Conservation (phyloP, 2,329 filamentous ascomycete genomes). For the Mycocentrospora acerina region DNA sequence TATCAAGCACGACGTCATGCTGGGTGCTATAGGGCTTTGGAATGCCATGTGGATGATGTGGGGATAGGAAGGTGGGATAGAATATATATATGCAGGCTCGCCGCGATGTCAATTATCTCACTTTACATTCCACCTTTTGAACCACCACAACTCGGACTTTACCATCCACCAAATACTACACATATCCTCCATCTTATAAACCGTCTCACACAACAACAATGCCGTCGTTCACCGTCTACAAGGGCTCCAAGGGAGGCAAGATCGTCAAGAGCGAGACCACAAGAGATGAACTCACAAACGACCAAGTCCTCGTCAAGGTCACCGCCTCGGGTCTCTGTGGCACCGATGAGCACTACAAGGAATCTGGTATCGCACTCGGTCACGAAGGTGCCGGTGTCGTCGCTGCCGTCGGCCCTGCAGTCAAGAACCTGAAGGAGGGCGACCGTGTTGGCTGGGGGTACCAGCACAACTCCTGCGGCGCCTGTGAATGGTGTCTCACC, state of each 20-base stretch:
- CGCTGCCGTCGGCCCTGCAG: slow-evolving; percentile 49
- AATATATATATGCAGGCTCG: too few relatives aligned
- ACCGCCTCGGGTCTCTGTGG: slow-evolving; percentile 69
- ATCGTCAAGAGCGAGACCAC: slow-evolving; percentile 55
- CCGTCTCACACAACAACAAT: slow-evolving; percentile 20
- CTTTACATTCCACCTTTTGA: too few relatives aligned
- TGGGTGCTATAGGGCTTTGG: too few relatives aligned
- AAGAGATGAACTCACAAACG: slow-evolving; percentile 46
- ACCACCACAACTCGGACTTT: too few relatives aligned
- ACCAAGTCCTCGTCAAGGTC: slow-evolving; percentile 63
- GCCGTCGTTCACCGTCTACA: slow-evolving; percentile 62
- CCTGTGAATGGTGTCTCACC: slow-evolving; percentile 49
- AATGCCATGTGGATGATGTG: too few relatives aligned
- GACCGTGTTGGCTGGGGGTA: slow-evolving; percentile 57
- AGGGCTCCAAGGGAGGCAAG: slow-evolving; percentile 60
- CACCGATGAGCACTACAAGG: slow-evolving; percentile 54
- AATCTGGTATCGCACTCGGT: slow-evolving; percentile 51
- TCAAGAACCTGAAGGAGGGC: slow-evolving; percentile 51
- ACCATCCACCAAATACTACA: too few relatives aligned
- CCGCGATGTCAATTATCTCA: too few relatives aligned
- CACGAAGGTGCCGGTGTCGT: slow-evolving; percentile 59
- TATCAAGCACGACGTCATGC: too few relatives aligned
- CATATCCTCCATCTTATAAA: slow-evolving; percentile 1
- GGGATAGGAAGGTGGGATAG: too few relatives aligned
- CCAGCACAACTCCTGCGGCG: slow-evolving; percentile 47